Percentiles rank a stretch among this genome's conserved stretches.
phyloP scores from a whole-genome alignment of 805 yeast genomes.

The Lachancea mirantina region DNA sequence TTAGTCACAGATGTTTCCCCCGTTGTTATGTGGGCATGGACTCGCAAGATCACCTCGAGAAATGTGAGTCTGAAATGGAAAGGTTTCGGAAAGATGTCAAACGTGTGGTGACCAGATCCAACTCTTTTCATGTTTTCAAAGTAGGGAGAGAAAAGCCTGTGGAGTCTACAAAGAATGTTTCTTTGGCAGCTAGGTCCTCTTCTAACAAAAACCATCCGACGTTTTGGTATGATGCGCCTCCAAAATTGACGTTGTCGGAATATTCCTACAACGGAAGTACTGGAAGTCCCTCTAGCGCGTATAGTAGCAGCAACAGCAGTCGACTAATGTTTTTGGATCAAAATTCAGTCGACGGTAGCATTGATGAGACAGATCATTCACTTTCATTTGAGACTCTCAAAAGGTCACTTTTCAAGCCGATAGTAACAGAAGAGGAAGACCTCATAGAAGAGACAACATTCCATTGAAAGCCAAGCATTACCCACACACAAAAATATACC shows the following conservation, averaged over 20 bases:
- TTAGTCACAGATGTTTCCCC: slow-evolving; percentile 58
- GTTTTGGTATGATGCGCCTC: slow-evolving; percentile 25
- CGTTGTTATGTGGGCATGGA: slow-evolving; percentile 82
- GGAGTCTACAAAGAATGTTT: slow-evolving; percentile 1
- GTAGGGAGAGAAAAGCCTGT: neutral
- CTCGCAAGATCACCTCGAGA: slow-evolving; percentile 28
- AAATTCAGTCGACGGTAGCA: slow-evolving; percentile 11
- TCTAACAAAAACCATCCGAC: too few species aligned
- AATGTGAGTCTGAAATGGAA: slow-evolving; percentile 47
- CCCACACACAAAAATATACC: slow-evolving; percentile 1
- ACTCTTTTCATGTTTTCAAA: slow-evolving; percentile 25
- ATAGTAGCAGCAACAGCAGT: slow-evolving; percentile 9
- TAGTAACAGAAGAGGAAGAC: slow-evolving; percentile 14
- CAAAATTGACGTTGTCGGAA: slow-evolving; percentile 18
- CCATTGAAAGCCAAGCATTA: neutral
- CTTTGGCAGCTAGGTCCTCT: too few species aligned
- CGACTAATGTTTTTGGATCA: slow-evolving; percentile 17
- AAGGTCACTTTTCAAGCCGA: slow-evolving; percentile 14
- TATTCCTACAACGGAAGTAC: slow-evolving; percentile 10
- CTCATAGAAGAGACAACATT: neutral
- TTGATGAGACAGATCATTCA: slow-evolving; percentile 12
- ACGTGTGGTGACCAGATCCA: slow-evolving; percentile 29
- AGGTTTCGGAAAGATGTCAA: slow-evolving; percentile 43
- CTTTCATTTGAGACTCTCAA: slow-evolving; percentile 12
- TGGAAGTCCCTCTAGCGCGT: slow-evolving; percentile 18